Conservation (phyloP, 257 asterid genomes). For the Solanum tarapatanum region DNA sequence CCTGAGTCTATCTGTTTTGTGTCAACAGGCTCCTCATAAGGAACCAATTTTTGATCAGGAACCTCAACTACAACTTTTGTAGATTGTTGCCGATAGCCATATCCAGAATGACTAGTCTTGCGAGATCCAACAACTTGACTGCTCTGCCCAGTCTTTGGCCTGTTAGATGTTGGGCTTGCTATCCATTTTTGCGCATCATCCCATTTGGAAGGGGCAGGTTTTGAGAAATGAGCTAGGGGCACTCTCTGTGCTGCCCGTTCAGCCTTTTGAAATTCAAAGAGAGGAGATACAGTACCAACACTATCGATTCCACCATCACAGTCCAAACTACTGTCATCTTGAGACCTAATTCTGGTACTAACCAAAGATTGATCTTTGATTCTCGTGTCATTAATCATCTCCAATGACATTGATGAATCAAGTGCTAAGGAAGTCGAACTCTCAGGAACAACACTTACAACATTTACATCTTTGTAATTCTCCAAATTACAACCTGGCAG, state of each 20-base stretch:
- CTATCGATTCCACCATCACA: conserved; percentile 15
- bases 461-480: conserved; percentile 26
- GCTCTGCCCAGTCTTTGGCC: conserved; percentile 6
- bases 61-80: conserved; percentile 23
- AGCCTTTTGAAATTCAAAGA: conserved; percentile 28
- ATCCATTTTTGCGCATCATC: conserved; percentile 39
- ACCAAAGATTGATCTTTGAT: conserved; percentile 14
- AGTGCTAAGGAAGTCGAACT: conserved; percentile 4
- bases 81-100: conserved; percentile 11
- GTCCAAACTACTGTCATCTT: conserved; percentile 12
- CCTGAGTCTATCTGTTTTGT: conserved; percentile 29
- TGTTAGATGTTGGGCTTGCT: conserved; percentile 29
- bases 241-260: conserved; percentile 21
- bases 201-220: conserved; percentile 36
- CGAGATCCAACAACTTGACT: conserved; percentile 23
- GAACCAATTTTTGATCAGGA: conserved; percentile 14
- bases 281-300: conserved; percentile 12
- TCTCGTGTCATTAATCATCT: conserved; percentile 11
- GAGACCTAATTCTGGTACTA: conserved; percentile 16
- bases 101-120: conserved; percentile 14
- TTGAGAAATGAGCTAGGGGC: conserved; percentile 22
- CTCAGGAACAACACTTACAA: conserved; percentile 21
- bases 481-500: conserved; percentile 6
- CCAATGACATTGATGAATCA: conserved; percentile 6
- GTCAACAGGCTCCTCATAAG: conserved; percentile 25